A percentile compares a stretch with the other conserved stretches of the same genome.
These are phyloP conservation scores for Jacaranda mimosifolia DNA, from an alignment of 257 asterid species.

Conservation along the genomic window DNA sequence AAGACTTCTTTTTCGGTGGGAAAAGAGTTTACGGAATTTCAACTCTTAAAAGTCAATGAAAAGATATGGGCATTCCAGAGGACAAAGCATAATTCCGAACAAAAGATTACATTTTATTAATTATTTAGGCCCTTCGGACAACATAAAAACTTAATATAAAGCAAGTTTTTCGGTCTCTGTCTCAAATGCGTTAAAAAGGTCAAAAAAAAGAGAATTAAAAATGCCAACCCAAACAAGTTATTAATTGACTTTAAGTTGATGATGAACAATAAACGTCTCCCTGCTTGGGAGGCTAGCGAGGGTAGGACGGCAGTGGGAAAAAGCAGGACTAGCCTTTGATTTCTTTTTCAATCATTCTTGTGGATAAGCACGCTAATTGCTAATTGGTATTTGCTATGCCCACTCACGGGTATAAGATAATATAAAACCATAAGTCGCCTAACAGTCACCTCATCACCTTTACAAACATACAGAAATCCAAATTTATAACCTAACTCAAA, in stretches of 20 bases:
- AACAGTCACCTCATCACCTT: not conserved
- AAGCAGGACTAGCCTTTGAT: not conserved
- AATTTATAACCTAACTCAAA: not conserved
- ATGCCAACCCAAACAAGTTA: not conserved
- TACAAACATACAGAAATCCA: not conserved
- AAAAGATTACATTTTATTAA: constrained; percentile 1
- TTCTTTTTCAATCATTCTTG: constrained; percentile 4
- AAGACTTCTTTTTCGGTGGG: constrained; percentile 41
- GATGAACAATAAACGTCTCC: not conserved
- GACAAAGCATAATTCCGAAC: constrained; percentile 27
- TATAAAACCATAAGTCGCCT: not conserved
- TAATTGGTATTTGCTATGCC: too few species aligned
- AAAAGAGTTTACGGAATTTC: constrained; percentile 44
- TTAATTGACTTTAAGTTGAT: not conserved
- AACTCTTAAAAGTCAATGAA: constrained; percentile 46
- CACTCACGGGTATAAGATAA: constrained; percentile 15
- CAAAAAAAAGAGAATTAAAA: constrained; percentile 15
- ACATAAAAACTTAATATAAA: constrained; percentile 1
- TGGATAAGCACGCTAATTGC: constrained; percentile 19
- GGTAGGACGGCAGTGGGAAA: constrained; percentile 37
- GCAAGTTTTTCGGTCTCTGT: constrained; percentile 10
- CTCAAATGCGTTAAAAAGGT: constrained; percentile 26
- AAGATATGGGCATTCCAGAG: constrained; percentile 18
- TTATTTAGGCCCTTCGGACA: constrained; percentile 17
- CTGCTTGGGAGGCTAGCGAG: constrained; percentile 9